These are phyloP conservation scores for Gonium pectorale DNA, from an alignment of 139 green algal genomes.

Conservation along the genomic window DNA sequence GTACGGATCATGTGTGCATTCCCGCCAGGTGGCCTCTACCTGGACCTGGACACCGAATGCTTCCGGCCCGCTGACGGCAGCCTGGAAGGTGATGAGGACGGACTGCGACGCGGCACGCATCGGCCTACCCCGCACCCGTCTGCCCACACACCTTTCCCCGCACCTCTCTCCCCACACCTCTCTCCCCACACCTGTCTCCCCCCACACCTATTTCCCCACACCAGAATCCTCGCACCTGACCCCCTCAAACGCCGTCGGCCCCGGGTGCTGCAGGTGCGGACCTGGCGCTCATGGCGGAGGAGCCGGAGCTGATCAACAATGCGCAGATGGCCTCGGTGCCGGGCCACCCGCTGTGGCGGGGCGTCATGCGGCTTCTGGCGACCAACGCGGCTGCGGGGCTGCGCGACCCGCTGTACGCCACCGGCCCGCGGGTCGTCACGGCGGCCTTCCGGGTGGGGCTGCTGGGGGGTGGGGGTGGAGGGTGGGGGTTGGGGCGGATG, in stretches of 20 bases:
- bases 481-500: neutral
- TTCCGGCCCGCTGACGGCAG: constrained; percentile 34
- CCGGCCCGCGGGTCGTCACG: constrained; percentile 35
- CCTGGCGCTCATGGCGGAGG: constrained; percentile 57
- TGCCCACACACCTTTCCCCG: too few species aligned
- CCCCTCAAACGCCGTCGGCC: too few species aligned
- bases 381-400: neutral
- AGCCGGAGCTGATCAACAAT: constrained; percentile 56
- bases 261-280: constrained; percentile 26
- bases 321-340: constrained; percentile 64
- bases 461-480: neutral
- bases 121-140: too few species aligned
- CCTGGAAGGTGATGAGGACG: constrained; percentile 27
- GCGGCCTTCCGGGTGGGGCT: constrained; percentile 14
- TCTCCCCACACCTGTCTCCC: neutral
- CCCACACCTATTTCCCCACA: neutral
- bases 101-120: too few species aligned
- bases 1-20: too few species aligned
- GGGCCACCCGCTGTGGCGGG: constrained; percentile 55
- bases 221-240: too few species aligned
- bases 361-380: neutral
- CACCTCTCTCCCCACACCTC: too few species aligned
- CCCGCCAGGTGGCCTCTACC: constrained; percentile 27
- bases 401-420: constrained; percentile 37
- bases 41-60: constrained; percentile 70